phyloP scores from a whole-genome alignment of 768 basidiomycete species.

The Kwoniella botswanensis region DNA sequence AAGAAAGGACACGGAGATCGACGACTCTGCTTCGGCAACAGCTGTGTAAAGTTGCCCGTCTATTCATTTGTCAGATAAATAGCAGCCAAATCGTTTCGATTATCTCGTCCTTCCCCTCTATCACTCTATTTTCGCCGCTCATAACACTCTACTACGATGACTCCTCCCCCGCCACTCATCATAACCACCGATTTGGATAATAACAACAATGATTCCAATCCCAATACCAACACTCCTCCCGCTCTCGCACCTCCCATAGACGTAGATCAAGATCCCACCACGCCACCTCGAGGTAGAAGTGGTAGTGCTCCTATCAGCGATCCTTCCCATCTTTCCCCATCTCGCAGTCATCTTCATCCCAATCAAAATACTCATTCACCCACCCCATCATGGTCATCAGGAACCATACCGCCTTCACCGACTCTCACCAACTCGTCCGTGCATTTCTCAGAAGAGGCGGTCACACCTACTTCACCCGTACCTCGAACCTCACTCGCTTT shows the following conservation, averaged over 20 bases:
- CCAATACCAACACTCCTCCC: conserved; percentile 19
- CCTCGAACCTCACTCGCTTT: conserved; percentile 44
- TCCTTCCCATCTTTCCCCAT: conserved; percentile 36
- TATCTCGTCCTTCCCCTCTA: background rate
- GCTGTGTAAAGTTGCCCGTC: conserved; percentile 3
- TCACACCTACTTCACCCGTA: conserved; percentile 33
- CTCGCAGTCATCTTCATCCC: conserved; percentile 19
- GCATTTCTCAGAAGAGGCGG: conserved; percentile 46
- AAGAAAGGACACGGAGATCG: background rate
- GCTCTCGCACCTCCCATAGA: conserved; percentile 24
- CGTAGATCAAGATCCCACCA: conserved; percentile 14
- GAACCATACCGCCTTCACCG: conserved; percentile 44
- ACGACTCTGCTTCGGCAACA: conserved; percentile 9
- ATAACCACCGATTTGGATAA: conserved; percentile 50
- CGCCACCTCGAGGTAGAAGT: conserved; percentile 22
- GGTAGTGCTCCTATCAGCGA: conserved; percentile 13
- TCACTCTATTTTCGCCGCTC: background rate
- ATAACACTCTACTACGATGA: conserved; percentile 7
- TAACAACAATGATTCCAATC: conserved; percentile 12
- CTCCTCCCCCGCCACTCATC: conserved; percentile 43
- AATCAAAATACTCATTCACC: conserved; percentile 28
- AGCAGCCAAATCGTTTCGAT: background rate
- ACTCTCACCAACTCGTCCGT: conserved; percentile 47
- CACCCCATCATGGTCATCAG: conserved; percentile 38
- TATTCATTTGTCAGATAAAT: conserved; percentile 12